Conservation (phyloP, 1,139 yeast species). For the Groenewaldozyma auringiensis region DNA sequence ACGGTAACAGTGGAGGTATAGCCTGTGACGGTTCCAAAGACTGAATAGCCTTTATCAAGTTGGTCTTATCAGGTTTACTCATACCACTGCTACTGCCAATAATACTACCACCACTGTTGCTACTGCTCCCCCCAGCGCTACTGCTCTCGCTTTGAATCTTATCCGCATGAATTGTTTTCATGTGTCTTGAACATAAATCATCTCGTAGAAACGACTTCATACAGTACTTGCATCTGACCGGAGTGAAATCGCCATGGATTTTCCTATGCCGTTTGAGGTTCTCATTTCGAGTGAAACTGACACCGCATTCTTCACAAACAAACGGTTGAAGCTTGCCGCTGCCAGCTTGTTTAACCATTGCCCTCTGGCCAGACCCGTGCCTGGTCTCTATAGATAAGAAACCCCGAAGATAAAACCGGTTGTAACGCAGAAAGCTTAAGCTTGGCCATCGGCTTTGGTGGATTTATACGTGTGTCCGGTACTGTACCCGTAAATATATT, state of each 20-base stretch:
- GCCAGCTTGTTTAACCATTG: no score
- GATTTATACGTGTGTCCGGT: no score
- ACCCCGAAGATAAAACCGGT: no score
- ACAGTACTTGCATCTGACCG: conserved; percentile 1
- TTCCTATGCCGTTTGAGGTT: conserved; percentile 6
- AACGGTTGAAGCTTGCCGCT: conserved; percentile 3
- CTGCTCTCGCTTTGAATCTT: neutral
- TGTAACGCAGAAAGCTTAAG: no score
- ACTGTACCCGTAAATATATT: no score
- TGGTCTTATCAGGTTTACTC: neutral
- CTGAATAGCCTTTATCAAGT: conserved; percentile 5
- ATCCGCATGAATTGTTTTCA: neutral
- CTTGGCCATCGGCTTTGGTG: no score
- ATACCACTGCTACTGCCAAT: no score
- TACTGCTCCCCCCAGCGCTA: no score
- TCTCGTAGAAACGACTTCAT: conserved; percentile 3
- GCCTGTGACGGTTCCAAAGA: conserved; percentile 4
- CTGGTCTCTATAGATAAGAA: no score
- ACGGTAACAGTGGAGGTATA: conserved; percentile 5
- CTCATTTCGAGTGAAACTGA: conserved; percentile 6
- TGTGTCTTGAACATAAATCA: conserved; percentile 4
- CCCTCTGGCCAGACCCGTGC: no score
- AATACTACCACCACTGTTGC: no score
- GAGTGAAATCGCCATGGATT: neutral
- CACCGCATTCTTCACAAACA: conserved; percentile 4